phyloP scores from a whole-genome alignment of 345 rosid genomes.

The Aethionema arabicum region DNA sequence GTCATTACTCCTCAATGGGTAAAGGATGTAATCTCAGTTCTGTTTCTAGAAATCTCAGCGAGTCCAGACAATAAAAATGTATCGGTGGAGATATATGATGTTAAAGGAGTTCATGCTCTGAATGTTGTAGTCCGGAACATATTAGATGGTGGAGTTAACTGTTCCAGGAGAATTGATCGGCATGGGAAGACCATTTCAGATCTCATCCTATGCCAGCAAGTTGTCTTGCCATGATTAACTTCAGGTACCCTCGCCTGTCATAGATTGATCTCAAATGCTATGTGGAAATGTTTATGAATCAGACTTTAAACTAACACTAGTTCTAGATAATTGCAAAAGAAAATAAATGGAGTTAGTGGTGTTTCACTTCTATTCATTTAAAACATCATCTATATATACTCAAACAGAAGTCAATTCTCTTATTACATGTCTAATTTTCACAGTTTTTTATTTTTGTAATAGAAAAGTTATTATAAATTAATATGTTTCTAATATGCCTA shows the following conservation, averaged over 20 bases:
- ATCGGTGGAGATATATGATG: conserved; percentile 74
- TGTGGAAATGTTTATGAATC: conserved; percentile 7
- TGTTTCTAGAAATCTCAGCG: conserved; percentile 42
- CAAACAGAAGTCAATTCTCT: too few relatives aligned
- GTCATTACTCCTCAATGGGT: conserved; percentile 74
- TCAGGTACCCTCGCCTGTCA: not conserved
- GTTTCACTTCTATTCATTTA: conserved; percentile 23
- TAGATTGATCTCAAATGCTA: not conserved
- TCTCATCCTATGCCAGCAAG: conserved; percentile 63
- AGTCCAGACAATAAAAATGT: conserved; percentile 42
- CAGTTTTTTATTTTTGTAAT: too few relatives aligned
- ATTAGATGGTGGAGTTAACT: conserved; percentile 87
- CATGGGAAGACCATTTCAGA: conserved; percentile 85
- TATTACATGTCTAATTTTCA: not conserved
- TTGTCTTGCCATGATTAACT: conserved; percentile 48
- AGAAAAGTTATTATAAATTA: too few relatives aligned
- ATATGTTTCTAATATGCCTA: not conserved
- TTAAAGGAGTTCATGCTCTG: conserved; percentile 62
- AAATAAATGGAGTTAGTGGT: conserved; percentile 33
- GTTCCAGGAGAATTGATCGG: conserved; percentile 87
- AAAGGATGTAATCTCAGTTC: conserved; percentile 55
- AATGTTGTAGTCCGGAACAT: conserved; percentile 76
- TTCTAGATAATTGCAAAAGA: not conserved
- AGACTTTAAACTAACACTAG: conserved; percentile 20
- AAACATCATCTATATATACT: too few relatives aligned